Conservation (phyloP, 148 eudicot genomes). For the Rhododendron molle region DNA sequence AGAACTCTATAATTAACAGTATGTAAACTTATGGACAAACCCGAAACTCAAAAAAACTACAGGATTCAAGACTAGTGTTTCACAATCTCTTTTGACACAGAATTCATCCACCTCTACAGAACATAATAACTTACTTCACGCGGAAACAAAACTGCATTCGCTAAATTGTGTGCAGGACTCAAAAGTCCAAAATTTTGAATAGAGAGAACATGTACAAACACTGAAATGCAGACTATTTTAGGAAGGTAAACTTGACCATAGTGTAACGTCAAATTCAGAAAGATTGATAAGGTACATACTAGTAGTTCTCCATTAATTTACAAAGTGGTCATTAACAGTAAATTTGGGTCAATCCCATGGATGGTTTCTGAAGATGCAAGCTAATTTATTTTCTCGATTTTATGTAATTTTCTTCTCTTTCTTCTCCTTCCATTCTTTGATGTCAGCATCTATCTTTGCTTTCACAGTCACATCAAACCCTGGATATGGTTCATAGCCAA, state of each 20-base stretch:
- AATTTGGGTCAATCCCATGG: neutral
- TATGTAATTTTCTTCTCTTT: conserved; percentile 45
- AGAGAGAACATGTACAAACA: neutral
- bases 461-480: conserved; percentile 65
- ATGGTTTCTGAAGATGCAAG: neutral
- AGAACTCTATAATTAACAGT: neutral
- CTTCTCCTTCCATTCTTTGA: conserved; percentile 65
- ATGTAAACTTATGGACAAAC: neutral
- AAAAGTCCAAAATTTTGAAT: neutral
- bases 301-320: neutral
- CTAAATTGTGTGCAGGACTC: neutral
- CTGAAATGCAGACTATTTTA: neutral
- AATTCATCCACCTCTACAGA: neutral
- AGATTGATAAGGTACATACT: neutral
- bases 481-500: conserved; percentile 85
- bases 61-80: neutral
- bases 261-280: neutral
- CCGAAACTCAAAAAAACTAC: neutral
- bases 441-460: conserved; percentile 53
- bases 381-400: neutral
- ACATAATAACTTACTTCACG: too few species aligned
- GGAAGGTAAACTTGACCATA: neutral
- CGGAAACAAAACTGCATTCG: neutral
- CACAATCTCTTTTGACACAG: neutral
- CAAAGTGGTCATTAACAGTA: neutral